phyloP scores from a whole-genome alignment of 1,139 yeast genomes.

The Pneumocystis sp. region DNA sequence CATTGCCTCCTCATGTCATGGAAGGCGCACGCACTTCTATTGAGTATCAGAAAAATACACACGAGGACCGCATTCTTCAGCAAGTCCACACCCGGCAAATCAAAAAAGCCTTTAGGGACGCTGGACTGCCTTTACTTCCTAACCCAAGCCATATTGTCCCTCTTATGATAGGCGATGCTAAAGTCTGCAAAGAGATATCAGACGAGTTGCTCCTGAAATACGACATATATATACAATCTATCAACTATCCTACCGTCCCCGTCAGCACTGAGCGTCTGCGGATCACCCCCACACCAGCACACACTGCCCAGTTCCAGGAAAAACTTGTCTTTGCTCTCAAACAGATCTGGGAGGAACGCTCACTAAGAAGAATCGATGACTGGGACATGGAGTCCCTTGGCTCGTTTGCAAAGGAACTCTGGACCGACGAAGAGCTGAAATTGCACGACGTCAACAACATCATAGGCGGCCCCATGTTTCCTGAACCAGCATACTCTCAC shows the following conservation, averaged over 20 bases:
- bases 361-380: constrained; percentile 57
- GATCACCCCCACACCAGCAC: constrained; percentile 97
- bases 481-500: neutral
- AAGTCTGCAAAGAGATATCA: constrained; percentile 77
- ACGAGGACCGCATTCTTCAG: constrained; percentile 66
- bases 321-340: constrained; percentile 66
- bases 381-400: constrained; percentile 33
- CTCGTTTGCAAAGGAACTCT: neutral
- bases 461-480: neutral
- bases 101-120: constrained; percentile 47
- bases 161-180: constrained; percentile 84
- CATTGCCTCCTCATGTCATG: constrained; percentile 95
- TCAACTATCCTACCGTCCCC: constrained; percentile 95
- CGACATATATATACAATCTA: constrained; percentile 89
- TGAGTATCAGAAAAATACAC: constrained; percentile 64
- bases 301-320: constrained; percentile 59
- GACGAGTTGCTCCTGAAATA: constrained; percentile 74
- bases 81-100: constrained; percentile 78
- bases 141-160: constrained; percentile 97
- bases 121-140: constrained; percentile 90
- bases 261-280: constrained; percentile 91
- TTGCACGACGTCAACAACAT: neutral
- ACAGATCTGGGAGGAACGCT: constrained; percentile 59
- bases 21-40: constrained; percentile 86
- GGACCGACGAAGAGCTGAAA: neutral